Percentiles rank a stretch among this genome's conserved stretches.
These are phyloP conservation scores for Hymenoscyphus albidus DNA, from an alignment of 2,329 filamentous ascomycete species.

Conservation along the genomic window DNA sequence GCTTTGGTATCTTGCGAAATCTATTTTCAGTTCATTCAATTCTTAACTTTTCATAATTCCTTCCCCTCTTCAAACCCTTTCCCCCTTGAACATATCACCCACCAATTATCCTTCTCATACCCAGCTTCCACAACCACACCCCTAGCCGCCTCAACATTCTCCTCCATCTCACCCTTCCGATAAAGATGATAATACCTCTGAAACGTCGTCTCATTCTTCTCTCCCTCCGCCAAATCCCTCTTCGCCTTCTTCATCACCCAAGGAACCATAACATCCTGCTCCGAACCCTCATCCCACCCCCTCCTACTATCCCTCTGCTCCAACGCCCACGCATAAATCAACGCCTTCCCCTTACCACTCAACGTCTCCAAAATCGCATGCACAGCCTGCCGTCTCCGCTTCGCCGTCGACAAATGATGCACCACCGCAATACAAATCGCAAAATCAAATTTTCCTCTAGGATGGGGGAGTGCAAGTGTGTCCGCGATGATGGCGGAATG, in stretches of 20 bases:
- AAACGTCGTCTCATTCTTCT: slow-evolving; percentile 47
- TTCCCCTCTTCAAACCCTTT: slow-evolving; percentile 1
- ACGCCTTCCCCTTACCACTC: slow-evolving; percentile 55
- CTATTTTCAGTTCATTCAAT: too few relatives aligned
- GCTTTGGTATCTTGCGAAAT: too few relatives aligned
- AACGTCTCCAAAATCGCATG: slow-evolving; percentile 66
- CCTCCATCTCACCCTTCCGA: slow-evolving; percentile 77
- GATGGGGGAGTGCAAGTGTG: slow-evolving; percentile 78
- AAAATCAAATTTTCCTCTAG: slow-evolving; percentile 67
- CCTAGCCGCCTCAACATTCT: slow-evolving; percentile 69
- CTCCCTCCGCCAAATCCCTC: slow-evolving; percentile 31
- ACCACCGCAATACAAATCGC: slow-evolving; percentile 91
- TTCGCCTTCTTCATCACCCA: slow-evolving; percentile 67
- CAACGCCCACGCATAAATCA: slow-evolving; percentile 93
- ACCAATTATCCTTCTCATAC: slow-evolving; percentile 99
- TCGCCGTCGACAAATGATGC: slow-evolving; percentile 81
- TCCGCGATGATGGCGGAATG: slow-evolving; percentile 77
- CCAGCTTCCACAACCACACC: slow-evolving; percentile 74
- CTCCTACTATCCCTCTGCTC: slow-evolving; percentile 84
- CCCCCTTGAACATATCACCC: slow-evolving; percentile 57
- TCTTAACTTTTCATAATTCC: neutral
- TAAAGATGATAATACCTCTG: slow-evolving; percentile 96
- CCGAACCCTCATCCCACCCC: slow-evolving; percentile 79
- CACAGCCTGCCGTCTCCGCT: slow-evolving; percentile 70
- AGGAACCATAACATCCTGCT: slow-evolving; percentile 91